A percentile compares a stretch with the other conserved stretches of the same genome.
Evolutionary conservation across 2,329 filamentous ascomycete genomes (phyloP).

Genomic region (Didymosphaeria variabile): DNA sequence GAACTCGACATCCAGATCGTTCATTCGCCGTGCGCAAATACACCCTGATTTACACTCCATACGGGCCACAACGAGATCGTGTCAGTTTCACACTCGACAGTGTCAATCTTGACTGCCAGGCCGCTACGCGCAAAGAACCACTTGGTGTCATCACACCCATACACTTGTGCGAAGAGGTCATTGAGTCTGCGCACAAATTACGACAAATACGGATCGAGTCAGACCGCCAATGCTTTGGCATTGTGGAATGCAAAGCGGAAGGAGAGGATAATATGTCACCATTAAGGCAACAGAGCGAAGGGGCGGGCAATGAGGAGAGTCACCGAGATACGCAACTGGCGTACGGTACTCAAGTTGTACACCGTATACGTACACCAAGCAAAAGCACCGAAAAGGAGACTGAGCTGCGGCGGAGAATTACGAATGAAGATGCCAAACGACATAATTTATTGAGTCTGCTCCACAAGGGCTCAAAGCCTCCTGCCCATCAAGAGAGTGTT

Average conservation of each 20-base stretch:
- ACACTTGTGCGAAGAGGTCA: slow-evolving; percentile 17
- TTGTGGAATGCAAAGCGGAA: slow-evolving; percentile 2
- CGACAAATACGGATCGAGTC: slow-evolving; percentile 21
- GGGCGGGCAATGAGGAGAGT: background rate
- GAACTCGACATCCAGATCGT: background rate
- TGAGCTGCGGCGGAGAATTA: background rate
- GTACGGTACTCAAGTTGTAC: slow-evolving; percentile 33
- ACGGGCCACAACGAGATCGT: slow-evolving; percentile 33
- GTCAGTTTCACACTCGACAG: slow-evolving; percentile 34
- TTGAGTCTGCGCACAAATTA: slow-evolving; percentile 19
- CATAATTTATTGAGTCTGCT: background rate
- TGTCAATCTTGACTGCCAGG: slow-evolving; percentile 25
- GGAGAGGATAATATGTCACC: slow-evolving; percentile 21
- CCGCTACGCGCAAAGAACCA: background rate
- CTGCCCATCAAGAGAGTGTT: background rate
- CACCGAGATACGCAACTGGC: slow-evolving; percentile 29
- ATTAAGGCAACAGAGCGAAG: slow-evolving; percentile 2
- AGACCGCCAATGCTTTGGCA: slow-evolving; percentile 31
- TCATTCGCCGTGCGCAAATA: slow-evolving; percentile 34
- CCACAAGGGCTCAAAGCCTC: background rate
- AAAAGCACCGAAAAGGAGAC: background rate
- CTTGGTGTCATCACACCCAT: slow-evolving; percentile 16
- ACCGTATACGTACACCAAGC: slow-evolving; percentile 9
- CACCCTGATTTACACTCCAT: slow-evolving; percentile 36
- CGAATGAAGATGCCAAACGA: background rate